Percentiles rank a stretch among this genome's conserved stretches.
phyloP scores from a whole-genome alignment of 169 alveolate species.

The Eimeria sp. region DNA sequence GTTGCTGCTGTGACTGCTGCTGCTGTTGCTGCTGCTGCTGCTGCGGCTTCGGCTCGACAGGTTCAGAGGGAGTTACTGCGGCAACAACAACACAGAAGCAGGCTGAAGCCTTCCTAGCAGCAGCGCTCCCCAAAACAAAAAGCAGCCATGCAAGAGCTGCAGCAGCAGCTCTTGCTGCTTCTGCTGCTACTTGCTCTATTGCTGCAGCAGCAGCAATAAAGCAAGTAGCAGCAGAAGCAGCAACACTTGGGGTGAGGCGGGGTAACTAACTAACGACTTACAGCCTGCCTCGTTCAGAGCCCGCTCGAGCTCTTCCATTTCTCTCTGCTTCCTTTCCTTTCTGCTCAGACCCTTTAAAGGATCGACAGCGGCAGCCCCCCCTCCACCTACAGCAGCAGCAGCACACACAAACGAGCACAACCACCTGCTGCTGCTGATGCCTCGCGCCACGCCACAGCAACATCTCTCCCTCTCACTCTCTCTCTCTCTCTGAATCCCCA shows the following conservation, averaged over 20 bases:
- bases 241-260: background rate
- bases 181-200: background rate
- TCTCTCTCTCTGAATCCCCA: background rate
- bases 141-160: background rate
- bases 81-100: slow-evolving; percentile 9
- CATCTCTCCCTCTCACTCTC: no score
- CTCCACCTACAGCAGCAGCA: slow-evolving; percentile 34
- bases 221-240: background rate
- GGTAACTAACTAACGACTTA: background rate
- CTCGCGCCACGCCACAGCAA: background rate
- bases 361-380: slow-evolving; percentile 44
- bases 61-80: slow-evolving; percentile 40
- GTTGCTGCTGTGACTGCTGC: slow-evolving; percentile 43
- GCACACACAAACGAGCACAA: background rate
- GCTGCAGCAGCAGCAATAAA: background rate
- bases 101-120: background rate
- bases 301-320: slow-evolving; percentile 61
- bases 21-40: slow-evolving; percentile 38
- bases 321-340: slow-evolving; percentile 48
- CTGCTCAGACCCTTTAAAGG: slow-evolving; percentile 54
- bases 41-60: slow-evolving; percentile 42
- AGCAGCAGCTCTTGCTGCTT: background rate
- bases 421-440: background rate
- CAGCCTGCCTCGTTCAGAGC: slow-evolving; percentile 66
- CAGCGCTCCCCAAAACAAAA: background rate